phyloP scores from a whole-genome alignment of 441 rosid species.

The Bocquillonia castaneifolia region DNA sequence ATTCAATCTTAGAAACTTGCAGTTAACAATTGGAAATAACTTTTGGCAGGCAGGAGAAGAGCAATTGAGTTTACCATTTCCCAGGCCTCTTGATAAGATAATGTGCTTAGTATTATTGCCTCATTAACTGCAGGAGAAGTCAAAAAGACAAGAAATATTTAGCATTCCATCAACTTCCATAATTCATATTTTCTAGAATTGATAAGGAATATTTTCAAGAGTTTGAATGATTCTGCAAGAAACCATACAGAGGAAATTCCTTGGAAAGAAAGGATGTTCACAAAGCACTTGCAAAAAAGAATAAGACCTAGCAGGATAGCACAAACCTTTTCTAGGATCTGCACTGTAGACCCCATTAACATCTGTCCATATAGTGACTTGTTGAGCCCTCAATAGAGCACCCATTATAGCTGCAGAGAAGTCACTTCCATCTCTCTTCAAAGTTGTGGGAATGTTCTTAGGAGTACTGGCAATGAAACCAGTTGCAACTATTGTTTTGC shows the following conservation, averaged over 20 bases:
- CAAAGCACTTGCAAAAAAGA: neutral
- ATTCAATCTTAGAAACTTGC: constrained; percentile 25
- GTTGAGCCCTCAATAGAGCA: constrained; percentile 68
- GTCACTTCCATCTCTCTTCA: constrained; percentile 98
- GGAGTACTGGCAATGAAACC: constrained; percentile 98
- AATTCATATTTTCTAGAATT: constrained; percentile 7
- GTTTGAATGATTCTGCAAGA: neutral
- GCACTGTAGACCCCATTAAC: constrained; percentile 96
- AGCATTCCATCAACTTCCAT: constrained; percentile 13
- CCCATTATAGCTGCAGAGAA: constrained; percentile 98
- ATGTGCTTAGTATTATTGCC: constrained; percentile 72
- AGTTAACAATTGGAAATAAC: constrained; percentile 17
- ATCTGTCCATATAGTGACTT: constrained; percentile 96
- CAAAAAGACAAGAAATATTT: neutral
- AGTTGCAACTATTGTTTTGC: constrained; percentile 69
- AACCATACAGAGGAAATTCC: neutral
- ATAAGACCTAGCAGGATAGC: neutral
- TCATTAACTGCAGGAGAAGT: constrained; percentile 69
- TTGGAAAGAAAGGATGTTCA: constrained; percentile 4
- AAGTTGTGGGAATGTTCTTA: constrained; percentile 86
- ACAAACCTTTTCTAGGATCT: constrained; percentile 93
- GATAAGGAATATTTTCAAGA: constrained; percentile 6
- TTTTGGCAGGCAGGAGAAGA: constrained; percentile 19
- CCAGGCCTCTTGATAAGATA: constrained; percentile 98
- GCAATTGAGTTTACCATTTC: constrained; percentile 68